Evolutionary conservation across 2,329 filamentous ascomycete species (phyloP).

Genomic region (Colletotrichum sp.): DNA sequence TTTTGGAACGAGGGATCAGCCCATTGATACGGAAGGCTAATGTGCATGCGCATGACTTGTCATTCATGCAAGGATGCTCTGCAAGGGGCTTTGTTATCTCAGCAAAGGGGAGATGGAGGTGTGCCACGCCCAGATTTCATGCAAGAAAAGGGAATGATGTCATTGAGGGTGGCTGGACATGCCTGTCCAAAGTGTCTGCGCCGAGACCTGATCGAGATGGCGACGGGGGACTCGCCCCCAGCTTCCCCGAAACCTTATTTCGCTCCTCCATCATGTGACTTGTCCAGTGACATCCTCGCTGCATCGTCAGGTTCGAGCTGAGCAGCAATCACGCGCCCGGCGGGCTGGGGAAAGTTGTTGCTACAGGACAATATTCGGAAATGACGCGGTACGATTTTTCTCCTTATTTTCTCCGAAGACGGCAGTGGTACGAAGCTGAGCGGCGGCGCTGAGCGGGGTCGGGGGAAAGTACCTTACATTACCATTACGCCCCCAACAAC

Average conservation of each 20-base stretch:
- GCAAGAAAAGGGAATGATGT: conserved; percentile 7
- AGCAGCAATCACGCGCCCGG: neutral
- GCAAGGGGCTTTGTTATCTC: neutral
- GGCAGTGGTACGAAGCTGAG: neutral
- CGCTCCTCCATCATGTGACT: neutral
- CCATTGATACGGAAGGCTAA: neutral
- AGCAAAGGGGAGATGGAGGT: neutral
- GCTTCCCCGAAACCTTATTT: neutral
- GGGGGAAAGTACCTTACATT: neutral
- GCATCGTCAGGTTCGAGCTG: neutral
- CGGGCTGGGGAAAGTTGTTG: neutral
- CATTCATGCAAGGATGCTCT: neutral
- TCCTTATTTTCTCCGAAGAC: neutral
- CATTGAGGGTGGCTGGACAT: conserved; percentile 7
- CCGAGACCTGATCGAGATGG: conserved; percentile 9
- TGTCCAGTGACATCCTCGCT: neutral
- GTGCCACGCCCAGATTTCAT: neutral
- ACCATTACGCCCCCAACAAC: neutral
- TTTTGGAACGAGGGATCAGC: neutral
- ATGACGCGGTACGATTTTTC: neutral
- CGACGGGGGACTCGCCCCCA: neutral
- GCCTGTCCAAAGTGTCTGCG: neutral
- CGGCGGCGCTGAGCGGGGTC: neutral
- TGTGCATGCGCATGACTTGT: neutral
- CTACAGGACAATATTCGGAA: neutral